Evolutionary conservation across 306 rosid species (phyloP).

Genomic region (Vigna reflexopilosa): DNA sequence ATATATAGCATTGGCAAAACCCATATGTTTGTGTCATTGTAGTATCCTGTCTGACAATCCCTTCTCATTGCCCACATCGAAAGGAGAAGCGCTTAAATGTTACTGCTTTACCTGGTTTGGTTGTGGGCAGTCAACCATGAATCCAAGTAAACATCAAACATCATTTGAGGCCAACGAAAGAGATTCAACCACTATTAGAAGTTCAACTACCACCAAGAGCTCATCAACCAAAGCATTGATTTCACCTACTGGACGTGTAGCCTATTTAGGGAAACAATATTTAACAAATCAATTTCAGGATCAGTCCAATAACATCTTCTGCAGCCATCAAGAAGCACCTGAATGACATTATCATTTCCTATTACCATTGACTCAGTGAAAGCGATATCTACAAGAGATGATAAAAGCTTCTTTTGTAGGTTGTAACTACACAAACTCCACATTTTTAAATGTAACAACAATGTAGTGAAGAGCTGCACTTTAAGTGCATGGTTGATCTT

Average conservation of each 20-base stretch:
- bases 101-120: conserved; percentile 81
- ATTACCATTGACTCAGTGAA: conserved; percentile 86
- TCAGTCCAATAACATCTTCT: conserved; percentile 95
- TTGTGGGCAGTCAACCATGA: conserved; percentile 97
- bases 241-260: conserved; percentile 86
- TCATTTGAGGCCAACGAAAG: conserved; percentile 81
- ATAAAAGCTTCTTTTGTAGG: conserved; percentile 91
- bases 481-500: conserved; percentile 80
- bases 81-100: not conserved
- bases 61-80: no score
- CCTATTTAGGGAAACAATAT: conserved; percentile 72
- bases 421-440: conserved; percentile 99
- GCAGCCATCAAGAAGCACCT: conserved; percentile 97
- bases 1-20: not conserved
- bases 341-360: conserved; percentile 98
- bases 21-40: not conserved
- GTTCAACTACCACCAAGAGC: conserved; percentile 93
- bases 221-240: conserved; percentile 98
- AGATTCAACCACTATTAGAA: conserved; percentile 87
- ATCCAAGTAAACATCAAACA: conserved; percentile 86
- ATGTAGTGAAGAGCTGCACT: conserved; percentile 86
- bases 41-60: conserved; percentile 6
- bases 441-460: conserved; percentile 84
- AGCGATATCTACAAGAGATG: conserved; percentile 99
- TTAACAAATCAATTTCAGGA: conserved; percentile 74